phyloP scores from a whole-genome alignment of 805 yeast species.

The Groenewaldozyma salmanticensis region DNA sequence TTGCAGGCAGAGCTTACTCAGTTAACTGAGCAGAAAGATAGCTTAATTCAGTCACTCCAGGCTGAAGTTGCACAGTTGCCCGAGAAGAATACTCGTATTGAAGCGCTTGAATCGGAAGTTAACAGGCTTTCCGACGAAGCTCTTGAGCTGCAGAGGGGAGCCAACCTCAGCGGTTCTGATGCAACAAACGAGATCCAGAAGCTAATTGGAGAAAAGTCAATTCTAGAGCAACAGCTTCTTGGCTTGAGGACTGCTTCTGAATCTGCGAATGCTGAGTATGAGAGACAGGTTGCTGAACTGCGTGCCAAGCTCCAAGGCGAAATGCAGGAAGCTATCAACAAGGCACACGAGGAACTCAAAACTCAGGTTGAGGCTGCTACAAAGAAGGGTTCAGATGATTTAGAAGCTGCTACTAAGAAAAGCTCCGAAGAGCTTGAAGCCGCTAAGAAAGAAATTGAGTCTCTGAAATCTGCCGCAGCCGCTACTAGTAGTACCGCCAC shows the following conservation, averaged over 20 bases:
- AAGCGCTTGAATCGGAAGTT: slow-evolving; percentile 25
- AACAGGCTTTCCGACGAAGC: slow-evolving; percentile 21
- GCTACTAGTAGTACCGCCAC: not conserved
- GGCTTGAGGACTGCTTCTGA: slow-evolving; percentile 9
- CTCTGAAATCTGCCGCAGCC: slow-evolving; percentile 15
- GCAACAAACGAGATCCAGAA: slow-evolving; percentile 5
- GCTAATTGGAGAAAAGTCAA: slow-evolving; percentile 20
- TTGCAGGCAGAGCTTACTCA: too few relatives aligned
- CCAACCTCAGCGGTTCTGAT: not conserved
- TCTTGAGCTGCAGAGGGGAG: slow-evolving; percentile 14
- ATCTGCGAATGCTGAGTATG: slow-evolving; percentile 18
- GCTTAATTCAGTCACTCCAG: slow-evolving; percentile 3
- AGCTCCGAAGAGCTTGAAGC: too few relatives aligned
- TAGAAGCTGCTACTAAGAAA: too few relatives aligned
- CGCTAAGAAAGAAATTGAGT: slow-evolving; percentile 9
- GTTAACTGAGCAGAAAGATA: too few relatives aligned
- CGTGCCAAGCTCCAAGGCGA: slow-evolving; percentile 7
- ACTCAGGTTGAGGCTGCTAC: not conserved
- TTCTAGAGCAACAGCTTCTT: slow-evolving; percentile 17
- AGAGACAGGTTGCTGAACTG: slow-evolving; percentile 13
- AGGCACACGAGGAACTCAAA: not conserved
- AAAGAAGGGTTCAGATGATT: too few relatives aligned
- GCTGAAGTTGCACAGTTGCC: slow-evolving; percentile 16
- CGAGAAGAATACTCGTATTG: slow-evolving; percentile 19
- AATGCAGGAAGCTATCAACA: not conserved